Evolutionary conservation across 805 yeast species (phyloP), one percentile per base, ranked within the genome.

Genomic region (Ogataea thermomethanolica): DNA sequence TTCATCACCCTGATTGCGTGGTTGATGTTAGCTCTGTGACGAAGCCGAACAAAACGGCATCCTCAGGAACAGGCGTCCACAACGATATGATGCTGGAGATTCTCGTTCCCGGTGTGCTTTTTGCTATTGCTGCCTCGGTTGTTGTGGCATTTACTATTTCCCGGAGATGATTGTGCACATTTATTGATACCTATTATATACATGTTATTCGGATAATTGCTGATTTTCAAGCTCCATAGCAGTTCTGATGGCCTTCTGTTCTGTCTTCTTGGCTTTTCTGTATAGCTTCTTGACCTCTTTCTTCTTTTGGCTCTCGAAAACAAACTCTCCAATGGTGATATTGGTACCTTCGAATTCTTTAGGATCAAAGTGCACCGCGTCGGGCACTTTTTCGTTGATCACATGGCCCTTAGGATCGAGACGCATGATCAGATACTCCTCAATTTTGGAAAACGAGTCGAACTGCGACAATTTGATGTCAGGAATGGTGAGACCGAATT

Each of bases 1-100:
- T 88, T 30, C 95, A 86, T 58, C 81, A 81, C 54, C 76, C 81
- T 0, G 79, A 80, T 49, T 73, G 73, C 37, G 51, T 64, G 5
- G 51, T 53, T 5, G 43, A 37, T 7, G 59, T 59, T 17, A 21
- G 30, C n/a, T 30, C 39, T 7, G 25, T 29, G 8, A 2, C 29
- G 17, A 29, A 11, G n/a, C 12, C 29, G 20, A 29, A 35, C 28
- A 38, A 38, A 39, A 45, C 8, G 39, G 9, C 39, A 5, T 54
- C 43, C 37, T 46, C 15, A 1, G 23, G 27, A 9, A 7, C 25
- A 7, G 12, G 33, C 8, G 34, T 23, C 21, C 20, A 37, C 8
- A 22, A 26, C 36, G 45, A 45, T 11, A 53, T 83, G 11, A 71
- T 84, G 8, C 81, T 78, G 50, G 80, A 74, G 45, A 59, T 77